Percentiles rank a stretch among this genome's conserved stretches.
phyloP scores from a whole-genome alignment of 192 early-diverging fungal species.

The Entomortierella lignicola region DNA sequence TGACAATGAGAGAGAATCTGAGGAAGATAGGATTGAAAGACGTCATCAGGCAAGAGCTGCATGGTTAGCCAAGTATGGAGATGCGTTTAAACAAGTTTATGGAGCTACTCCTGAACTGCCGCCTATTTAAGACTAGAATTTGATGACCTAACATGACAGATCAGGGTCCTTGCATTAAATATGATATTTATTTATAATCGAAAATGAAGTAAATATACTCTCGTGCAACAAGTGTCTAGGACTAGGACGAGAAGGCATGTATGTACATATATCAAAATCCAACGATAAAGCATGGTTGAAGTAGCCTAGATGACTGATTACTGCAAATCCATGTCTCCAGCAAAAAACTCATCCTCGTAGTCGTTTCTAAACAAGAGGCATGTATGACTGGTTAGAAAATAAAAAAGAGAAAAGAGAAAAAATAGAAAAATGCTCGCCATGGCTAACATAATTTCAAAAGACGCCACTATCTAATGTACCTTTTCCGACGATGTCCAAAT shows the following conservation, averaged over 20 bases:
- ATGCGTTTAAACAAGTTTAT: conserved; percentile 50
- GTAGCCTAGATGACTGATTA: not conserved
- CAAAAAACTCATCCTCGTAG: conserved; percentile 23
- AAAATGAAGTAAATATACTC: too few relatives aligned
- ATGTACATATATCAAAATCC: too few relatives aligned
- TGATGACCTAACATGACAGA: too few relatives aligned
- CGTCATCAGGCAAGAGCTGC: conserved; percentile 27
- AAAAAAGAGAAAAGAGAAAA: not conserved
- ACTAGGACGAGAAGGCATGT: too few relatives aligned
- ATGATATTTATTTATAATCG: too few relatives aligned
- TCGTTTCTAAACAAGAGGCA: conserved; percentile 2
- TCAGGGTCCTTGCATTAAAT: too few relatives aligned
- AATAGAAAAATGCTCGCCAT: not conserved
- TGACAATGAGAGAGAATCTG: conserved; percentile 8
- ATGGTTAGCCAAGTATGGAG: conserved; percentile 50
- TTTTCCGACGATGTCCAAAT: conserved; percentile 25
- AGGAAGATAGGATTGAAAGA: conserved; percentile 43
- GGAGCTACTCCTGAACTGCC: conserved; percentile 43
- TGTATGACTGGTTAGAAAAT: not conserved
- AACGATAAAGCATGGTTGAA: too few relatives aligned
- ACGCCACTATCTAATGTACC: conserved; percentile 8
- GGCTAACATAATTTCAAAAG: too few relatives aligned
- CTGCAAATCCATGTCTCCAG: conserved; percentile 41
- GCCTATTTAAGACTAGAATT: conserved; percentile 23
- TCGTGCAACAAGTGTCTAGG: too few relatives aligned